These are phyloP conservation scores for Pulicaria dysenterica DNA, from an alignment of 129 eudicot species.

Conservation along the genomic window DNA sequence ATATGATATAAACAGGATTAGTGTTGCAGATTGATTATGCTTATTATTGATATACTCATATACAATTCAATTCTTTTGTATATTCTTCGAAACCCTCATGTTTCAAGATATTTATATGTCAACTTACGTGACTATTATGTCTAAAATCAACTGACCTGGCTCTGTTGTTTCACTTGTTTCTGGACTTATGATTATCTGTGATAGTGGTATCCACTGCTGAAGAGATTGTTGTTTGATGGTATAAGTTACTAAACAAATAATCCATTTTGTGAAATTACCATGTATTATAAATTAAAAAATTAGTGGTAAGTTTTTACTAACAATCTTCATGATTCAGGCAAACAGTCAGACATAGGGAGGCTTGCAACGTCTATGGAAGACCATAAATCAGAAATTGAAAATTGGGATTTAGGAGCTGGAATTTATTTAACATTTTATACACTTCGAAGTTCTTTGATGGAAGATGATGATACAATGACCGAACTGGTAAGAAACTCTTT, in stretches of 20 bases:
- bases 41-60: no score
- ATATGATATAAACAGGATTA: no score
- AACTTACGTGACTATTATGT: no score
- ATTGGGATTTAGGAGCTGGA: constrained; percentile 99
- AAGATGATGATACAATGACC: constrained; percentile 59
- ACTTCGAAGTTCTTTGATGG: constrained; percentile 68
- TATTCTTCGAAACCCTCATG: no score
- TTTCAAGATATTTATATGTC: no score
- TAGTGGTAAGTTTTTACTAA: constrained; percentile 12
- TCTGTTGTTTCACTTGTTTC: background rate
- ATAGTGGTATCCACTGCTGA: background rate
- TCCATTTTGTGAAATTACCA: background rate
- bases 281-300: background rate
- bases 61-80: no score
- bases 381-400: constrained; percentile 88
- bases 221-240: background rate
- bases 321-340: constrained; percentile 44
- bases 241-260: background rate
- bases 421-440: constrained; percentile 71
- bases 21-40: no score
- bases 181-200: background rate
- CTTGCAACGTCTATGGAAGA: constrained; percentile 88
- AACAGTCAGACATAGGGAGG: constrained; percentile 83
- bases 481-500: constrained; percentile 57
- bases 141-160: background rate